Evolutionary conservation across 768 basidiomycete species (phyloP).

Genomic region (Amyloporia xantha): DNA sequence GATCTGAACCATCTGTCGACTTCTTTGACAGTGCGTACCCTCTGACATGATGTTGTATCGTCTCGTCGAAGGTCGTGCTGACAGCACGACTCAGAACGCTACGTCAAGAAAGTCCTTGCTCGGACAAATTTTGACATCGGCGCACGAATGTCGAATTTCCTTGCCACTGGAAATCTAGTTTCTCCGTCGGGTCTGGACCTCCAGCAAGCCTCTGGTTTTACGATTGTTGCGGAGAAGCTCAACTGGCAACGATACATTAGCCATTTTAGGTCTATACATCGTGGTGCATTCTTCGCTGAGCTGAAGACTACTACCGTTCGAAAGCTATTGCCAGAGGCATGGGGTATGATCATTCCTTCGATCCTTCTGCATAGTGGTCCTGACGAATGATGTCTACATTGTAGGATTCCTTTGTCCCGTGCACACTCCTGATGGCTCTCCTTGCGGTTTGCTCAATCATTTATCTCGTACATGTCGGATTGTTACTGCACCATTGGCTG

Average conservation of each 20-base stretch:
- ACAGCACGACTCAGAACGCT: slow-evolving; percentile 51
- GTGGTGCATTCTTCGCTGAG: slow-evolving; percentile 98
- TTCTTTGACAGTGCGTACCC: slow-evolving; percentile 81
- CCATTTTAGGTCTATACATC: slow-evolving; percentile 97
- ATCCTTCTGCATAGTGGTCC: background rate
- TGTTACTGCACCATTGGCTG: slow-evolving; percentile 67
- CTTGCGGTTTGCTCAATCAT: slow-evolving; percentile 97
- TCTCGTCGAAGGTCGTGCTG: background rate
- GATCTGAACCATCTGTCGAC: slow-evolving; percentile 69
- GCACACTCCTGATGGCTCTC: slow-evolving; percentile 96
- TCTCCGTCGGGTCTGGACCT: slow-evolving; percentile 94
- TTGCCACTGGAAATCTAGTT: slow-evolving; percentile 93
- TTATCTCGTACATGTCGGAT: slow-evolving; percentile 91
- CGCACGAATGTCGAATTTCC: slow-evolving; percentile 82
- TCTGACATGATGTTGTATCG: too few species aligned
- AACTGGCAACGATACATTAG: slow-evolving; percentile 98
- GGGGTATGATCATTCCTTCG: slow-evolving; percentile 54
- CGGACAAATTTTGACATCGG: slow-evolving; percentile 92
- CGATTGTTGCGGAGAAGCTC: slow-evolving; percentile 96
- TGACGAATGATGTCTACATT: slow-evolving; percentile 6
- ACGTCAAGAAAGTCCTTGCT: slow-evolving; percentile 66
- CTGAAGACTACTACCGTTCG: slow-evolving; percentile 97
- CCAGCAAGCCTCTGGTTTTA: slow-evolving; percentile 97
- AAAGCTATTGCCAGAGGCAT: slow-evolving; percentile 93
- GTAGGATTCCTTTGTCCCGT: slow-evolving; percentile 96